Base-by-base conservation (phyloP, 768 basidiomycete genomes). In the Kwoniella dejecticola region DNA sequence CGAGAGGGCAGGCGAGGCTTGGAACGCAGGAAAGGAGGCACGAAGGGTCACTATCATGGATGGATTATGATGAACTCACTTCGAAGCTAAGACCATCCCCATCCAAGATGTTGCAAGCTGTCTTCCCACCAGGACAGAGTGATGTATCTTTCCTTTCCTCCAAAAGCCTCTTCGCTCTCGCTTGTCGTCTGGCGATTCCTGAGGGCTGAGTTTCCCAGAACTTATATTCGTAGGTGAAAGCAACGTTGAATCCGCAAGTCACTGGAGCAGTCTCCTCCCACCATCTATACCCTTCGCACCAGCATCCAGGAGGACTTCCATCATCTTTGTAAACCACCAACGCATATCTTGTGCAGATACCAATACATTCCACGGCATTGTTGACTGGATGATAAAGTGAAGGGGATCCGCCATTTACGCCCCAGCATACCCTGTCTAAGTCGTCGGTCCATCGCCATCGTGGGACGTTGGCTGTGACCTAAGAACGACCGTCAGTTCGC, bases 211-310 rank as follows among this genome's bases (percentile, higher is more conserved):
- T 47, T 15, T 26, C 46, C 24, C 24, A 45, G 21, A 45, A 45
- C 6, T 45, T 45, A 21, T n/a, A 45, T 45, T 45, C 44, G 19
- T 45, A 45, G 23, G 44, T n/a, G 19, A 45, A 45, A 45, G 44
- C 44, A 23, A 45, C 44, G 23, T 45, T 45, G 8, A 45, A 45
- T 24, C 44, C 44, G 8, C 44, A 45, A 1, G 44, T 45, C 1
- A 23, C 23, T 3, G 44, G 44, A 12, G 23, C 11, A 21, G 44
- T 45, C 21, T 45, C 44, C 23, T 45, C 44, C 44, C 44, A 45
- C 44, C 44, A 45, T 45, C 44, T 45, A 23, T 5, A 45, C 0
- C 44, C 44, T n/a, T 45, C 44, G 11, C 44, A 45, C 44, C 44
- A 45, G 19, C 44, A 45, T n/a, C 44, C 44, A n/a, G 44, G 23